Conservation (phyloP, 192 early-diverging fungal genomes). For the Entophlyctis helioformis region DNA sequence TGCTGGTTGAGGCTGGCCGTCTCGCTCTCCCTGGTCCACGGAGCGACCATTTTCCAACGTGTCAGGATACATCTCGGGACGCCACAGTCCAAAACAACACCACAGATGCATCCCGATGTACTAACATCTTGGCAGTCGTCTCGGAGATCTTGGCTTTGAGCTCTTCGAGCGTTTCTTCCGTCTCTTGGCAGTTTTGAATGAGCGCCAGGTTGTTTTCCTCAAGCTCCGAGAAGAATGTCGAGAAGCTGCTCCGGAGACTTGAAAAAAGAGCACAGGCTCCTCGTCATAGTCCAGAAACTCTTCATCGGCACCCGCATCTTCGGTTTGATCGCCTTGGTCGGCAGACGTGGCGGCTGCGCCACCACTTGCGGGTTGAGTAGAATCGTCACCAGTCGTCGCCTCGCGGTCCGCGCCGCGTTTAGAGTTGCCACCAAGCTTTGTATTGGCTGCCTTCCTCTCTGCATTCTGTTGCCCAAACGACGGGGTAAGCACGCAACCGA, state of each 20-base stretch:
- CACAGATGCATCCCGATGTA: too few species aligned
- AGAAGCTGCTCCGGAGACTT: slow-evolving; percentile 37
- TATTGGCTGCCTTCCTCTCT: slow-evolving; percentile 3
- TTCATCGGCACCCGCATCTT: slow-evolving; percentile 4
- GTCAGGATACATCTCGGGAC: background rate
- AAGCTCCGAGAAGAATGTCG: slow-evolving; percentile 43
- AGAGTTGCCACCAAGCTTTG: too few species aligned
- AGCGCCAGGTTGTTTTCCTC: slow-evolving; percentile 49
- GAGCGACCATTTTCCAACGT: too few species aligned
- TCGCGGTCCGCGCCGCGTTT: too few species aligned
- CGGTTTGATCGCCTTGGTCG: too few species aligned
- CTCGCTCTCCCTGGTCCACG: slow-evolving; percentile 43
- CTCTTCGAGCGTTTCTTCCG: slow-evolving; percentile 46
- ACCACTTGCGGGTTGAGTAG: too few species aligned
- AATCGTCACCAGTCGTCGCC: too few species aligned
- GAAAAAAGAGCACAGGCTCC: slow-evolving; percentile 32
- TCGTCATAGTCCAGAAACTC: slow-evolving; percentile 19
- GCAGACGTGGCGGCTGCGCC: too few species aligned
- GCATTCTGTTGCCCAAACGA: background rate
- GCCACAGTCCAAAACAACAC: background rate
- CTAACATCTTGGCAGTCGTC: slow-evolving; percentile 34
- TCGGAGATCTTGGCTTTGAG: slow-evolving; percentile 38
- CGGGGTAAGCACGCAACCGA: too few species aligned
- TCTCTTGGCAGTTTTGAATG: slow-evolving; percentile 52
- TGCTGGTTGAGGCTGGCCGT: slow-evolving; percentile 38